These are phyloP conservation scores for Angomonas ambiguus DNA, from an alignment of 208 protist genomes.

Conservation along the genomic window DNA sequence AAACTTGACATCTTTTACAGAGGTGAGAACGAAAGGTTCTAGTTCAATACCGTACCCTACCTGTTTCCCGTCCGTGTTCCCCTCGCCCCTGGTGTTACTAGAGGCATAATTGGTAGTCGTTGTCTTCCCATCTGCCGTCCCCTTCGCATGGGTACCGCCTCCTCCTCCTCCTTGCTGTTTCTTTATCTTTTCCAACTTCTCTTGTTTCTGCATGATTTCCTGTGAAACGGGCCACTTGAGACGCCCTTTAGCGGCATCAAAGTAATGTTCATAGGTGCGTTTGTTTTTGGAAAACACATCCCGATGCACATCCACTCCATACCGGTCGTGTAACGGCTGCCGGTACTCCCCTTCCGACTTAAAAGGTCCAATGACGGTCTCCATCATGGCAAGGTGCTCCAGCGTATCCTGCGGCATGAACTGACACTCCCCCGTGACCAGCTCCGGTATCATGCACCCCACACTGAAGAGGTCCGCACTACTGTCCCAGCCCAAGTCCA, in stretches of 20 bases:
- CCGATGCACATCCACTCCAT: slow-evolving; percentile 10
- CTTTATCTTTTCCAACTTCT: background rate
- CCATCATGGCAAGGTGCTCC: slow-evolving; percentile 77
- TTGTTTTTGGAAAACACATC: slow-evolving; percentile 45
- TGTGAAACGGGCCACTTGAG: slow-evolving; percentile 46
- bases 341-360: slow-evolving; percentile 17
- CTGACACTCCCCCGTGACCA: slow-evolving; percentile 66
- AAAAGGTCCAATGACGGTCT: slow-evolving; percentile 72
- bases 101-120: background rate
- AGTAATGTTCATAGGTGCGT: slow-evolving; percentile 51
- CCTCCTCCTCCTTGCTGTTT: background rate
- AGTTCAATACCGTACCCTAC: slow-evolving; percentile 25
- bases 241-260: slow-evolving; percentile 38
- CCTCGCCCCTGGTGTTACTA: slow-evolving; percentile 19
- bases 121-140: background rate
- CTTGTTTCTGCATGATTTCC: slow-evolving; percentile 13
- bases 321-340: slow-evolving; percentile 8
- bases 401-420: slow-evolving; percentile 72
- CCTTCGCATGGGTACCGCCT: background rate
- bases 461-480: slow-evolving; percentile 77
- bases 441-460: slow-evolving; percentile 79
- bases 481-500: slow-evolving; percentile 60
- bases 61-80: slow-evolving; percentile 17
- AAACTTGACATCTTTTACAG: slow-evolving; percentile 43
- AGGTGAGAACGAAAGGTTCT: slow-evolving; percentile 25